Conservation (phyloP, 2,329 filamentous ascomycete genomes). For the Drechslerella coelobrocha region DNA sequence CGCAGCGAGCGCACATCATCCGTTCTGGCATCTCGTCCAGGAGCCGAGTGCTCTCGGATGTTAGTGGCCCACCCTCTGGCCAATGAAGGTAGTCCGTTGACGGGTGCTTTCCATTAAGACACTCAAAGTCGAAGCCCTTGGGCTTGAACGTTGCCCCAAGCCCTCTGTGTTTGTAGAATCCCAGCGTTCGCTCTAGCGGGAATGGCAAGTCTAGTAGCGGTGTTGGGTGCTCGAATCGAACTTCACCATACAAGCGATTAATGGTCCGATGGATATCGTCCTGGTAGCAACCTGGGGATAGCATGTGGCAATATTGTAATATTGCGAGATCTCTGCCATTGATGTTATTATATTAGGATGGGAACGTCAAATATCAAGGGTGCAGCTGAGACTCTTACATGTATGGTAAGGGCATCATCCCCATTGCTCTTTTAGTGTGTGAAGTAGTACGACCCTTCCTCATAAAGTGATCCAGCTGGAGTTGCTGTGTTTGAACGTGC, state of each 20-base stretch:
- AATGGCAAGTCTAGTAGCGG: slow-evolving; percentile 21
- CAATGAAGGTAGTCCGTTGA: slow-evolving; percentile 36
- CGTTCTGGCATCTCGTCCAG: slow-evolving; percentile 41
- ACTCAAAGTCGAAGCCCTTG: slow-evolving; percentile 26
- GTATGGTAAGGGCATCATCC: slow-evolving; percentile 31
- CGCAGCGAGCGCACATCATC: slow-evolving; percentile 34
- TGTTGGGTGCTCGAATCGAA: slow-evolving; percentile 27
- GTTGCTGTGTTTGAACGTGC: slow-evolving; percentile 28
- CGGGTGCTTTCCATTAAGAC: slow-evolving; percentile 15
- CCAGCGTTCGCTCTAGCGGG: slow-evolving; percentile 7
- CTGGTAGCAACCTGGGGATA: slow-evolving; percentile 23
- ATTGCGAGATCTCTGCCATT: slow-evolving; percentile 34
- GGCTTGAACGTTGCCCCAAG: slow-evolving; percentile 2
- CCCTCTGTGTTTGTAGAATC: not conserved
- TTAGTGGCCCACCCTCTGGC: slow-evolving; percentile 26
- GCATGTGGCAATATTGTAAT: slow-evolving; percentile 43
- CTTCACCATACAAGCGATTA: slow-evolving; percentile 25
- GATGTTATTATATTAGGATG: not conserved
- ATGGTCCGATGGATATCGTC: slow-evolving; percentile 29
- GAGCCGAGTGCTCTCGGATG: slow-evolving; percentile 9
- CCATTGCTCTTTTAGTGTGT: slow-evolving; percentile 12
- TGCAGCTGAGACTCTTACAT: slow-evolving; percentile 12
- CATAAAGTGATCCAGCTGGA: slow-evolving; percentile 32
- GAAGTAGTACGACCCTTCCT: slow-evolving; percentile 17
- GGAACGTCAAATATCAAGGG: not conserved